phyloP scores from a whole-genome alignment of 1,284 basidiomycete genomes.

The Papiliotrema fonsecae region DNA sequence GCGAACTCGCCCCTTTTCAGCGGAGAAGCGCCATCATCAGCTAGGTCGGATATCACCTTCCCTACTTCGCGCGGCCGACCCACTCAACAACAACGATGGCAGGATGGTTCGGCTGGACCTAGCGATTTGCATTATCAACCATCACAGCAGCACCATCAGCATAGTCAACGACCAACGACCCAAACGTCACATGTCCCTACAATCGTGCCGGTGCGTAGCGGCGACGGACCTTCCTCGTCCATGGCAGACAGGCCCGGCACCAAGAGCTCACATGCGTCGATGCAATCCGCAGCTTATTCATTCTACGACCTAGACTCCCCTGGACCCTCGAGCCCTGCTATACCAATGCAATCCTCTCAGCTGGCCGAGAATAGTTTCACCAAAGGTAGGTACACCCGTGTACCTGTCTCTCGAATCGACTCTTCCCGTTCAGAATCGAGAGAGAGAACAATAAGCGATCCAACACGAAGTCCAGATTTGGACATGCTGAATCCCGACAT shows the following conservation, averaged over 20 bases:
- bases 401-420: conserved; percentile 23
- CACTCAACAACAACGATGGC: too few relatives aligned
- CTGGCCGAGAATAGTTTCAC: conserved; percentile 15
- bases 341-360: conserved; percentile 1
- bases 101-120: too few relatives aligned
- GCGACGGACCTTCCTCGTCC: conserved; percentile 4
- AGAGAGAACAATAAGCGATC: conserved; percentile 14
- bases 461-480: neutral
- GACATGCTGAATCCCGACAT: conserved; percentile 14
- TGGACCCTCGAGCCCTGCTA: conserved; percentile 14
- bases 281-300: conserved; percentile 32
- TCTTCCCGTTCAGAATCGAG: conserved; percentile 10
- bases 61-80: too few relatives aligned
- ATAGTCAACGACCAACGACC: neutral
- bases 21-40: too few relatives aligned
- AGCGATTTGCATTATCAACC: too few relatives aligned
- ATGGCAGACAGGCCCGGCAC: neutral
- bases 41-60: neutral
- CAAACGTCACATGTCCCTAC: conserved; percentile 6
- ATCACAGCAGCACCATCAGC: too few relatives aligned
- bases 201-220: conserved; percentile 26
- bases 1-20: too few relatives aligned
- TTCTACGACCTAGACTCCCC: conserved; percentile 37
- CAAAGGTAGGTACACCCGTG: conserved; percentile 26
- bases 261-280: conserved; percentile 24